Percentiles rank a stretch among this genome's conserved stretches.
These are phyloP conservation scores for Lentinula sp. DNA, from an alignment of 768 basidiomycete genomes.

Conservation along the genomic window DNA sequence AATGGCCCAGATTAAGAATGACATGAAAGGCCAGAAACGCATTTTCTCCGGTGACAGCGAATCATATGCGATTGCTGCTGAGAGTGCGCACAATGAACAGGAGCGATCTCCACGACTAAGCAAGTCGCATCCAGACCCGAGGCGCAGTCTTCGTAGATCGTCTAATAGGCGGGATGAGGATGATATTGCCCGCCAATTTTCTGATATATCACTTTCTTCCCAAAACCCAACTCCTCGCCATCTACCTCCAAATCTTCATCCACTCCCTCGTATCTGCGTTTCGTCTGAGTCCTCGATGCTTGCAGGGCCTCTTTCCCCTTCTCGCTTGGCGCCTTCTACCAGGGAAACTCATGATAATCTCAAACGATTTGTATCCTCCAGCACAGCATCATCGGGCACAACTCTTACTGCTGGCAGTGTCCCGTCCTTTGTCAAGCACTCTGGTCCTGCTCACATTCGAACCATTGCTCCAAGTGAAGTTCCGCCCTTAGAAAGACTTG, in stretches of 20 bases:
- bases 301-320: constrained; percentile 33
- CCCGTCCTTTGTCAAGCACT: constrained; percentile 80
- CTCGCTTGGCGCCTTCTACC: constrained; percentile 33
- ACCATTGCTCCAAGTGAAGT: constrained; percentile 80
- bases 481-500: constrained; percentile 66
- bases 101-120: background rate
- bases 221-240: constrained; percentile 12
- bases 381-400: constrained; percentile 71
- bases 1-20: constrained; percentile 82
- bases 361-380: constrained; percentile 86
- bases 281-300: constrained; percentile 20
- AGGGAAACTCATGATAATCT: constrained; percentile 57
- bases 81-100: background rate
- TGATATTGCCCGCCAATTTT: constrained; percentile 32
- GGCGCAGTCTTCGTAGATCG: background rate
- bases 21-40: constrained; percentile 70
- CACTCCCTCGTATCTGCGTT: constrained; percentile 21
- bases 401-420: constrained; percentile 67
- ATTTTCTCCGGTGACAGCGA: constrained; percentile 66
- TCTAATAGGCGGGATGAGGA: constrained; percentile 33
- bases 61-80: constrained; percentile 21
- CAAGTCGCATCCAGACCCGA: background rate
- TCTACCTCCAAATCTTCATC: constrained; percentile 13
- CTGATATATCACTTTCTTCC: constrained; percentile 38
- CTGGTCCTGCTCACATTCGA: constrained; percentile 72